Base-by-base conservation (phyloP, 2,329 filamentous ascomycete genomes). In the Cordyceps javanica region DNA sequence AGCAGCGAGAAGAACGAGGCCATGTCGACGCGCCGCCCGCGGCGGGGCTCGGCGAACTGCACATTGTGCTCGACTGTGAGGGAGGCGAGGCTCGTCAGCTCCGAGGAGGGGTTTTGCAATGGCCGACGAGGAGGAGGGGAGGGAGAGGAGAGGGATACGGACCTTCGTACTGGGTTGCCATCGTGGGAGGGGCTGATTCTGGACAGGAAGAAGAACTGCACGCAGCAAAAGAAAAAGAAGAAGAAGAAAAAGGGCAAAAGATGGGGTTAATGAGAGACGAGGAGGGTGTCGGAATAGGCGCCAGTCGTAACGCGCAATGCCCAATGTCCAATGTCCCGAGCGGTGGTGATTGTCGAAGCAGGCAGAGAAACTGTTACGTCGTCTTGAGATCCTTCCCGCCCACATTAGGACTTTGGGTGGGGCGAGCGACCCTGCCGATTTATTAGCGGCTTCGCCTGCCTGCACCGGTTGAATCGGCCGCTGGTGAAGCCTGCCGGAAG, bases 61-160 rank as follows among this genome's bases (percentile, higher is more conserved):
- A 87, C 82, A 68, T 82, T 82, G 73, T 87, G 84, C 69, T 87
- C 84, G 68, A 87, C 84, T 87, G 62, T 11, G 5, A 6, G n/a
- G n/a, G 41, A 25, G 21, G 39, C 23, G 39, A 25, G 11, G 28
- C 10, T 26, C 16, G 50, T 32, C 21, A 46, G 49, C 30, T 42
- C 13, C 26, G 32, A 7, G 50, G 8, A 6, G 16, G 25, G 7
- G 25, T 21, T 9, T n/a, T n/a, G n/a, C n/a, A n/a, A n/a, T n/a
- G n/a, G n/a, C n/a, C n/a, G n/a, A n/a, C n/a, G n/a, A n/a, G n/a
- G n/a, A n/a, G n/a, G 14, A 2, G 30, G 9, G 34, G 25, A n/a
- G 21, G 49, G 56, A 19, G 34, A 49, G 28, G 44, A 25, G 52
- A 53, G 58, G 54, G 58, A 49, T 30, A 58, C 60, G 51, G 68